These are phyloP conservation scores for Rusavskia elegans DNA, from an alignment of 495 filamentous ascomycete genomes.

Conservation along the genomic window DNA sequence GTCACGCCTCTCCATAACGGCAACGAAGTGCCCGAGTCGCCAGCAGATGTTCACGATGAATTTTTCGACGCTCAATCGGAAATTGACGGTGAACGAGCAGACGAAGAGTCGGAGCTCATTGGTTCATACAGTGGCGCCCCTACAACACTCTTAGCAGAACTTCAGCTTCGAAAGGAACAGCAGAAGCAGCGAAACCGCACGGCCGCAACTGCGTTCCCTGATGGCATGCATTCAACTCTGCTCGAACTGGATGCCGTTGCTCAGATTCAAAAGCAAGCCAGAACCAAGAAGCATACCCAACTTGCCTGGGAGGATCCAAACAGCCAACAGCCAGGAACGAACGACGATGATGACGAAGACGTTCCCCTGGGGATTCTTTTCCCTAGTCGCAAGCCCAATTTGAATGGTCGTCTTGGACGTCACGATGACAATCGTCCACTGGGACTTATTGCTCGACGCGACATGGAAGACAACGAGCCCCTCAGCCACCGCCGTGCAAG, in stretches of 20 bases:
- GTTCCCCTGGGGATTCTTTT: constrained; percentile 76
- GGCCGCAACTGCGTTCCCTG: constrained; percentile 45
- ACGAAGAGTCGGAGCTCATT: constrained; percentile 23
- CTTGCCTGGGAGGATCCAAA: constrained; percentile 78
- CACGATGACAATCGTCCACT: constrained; percentile 49
- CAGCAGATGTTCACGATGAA: constrained; percentile 1
- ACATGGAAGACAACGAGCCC: constrained; percentile 85
- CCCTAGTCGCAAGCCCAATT: constrained; percentile 38
- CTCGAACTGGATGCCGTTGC: constrained; percentile 83
- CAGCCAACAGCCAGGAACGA: constrained; percentile 16
- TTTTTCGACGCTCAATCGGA: constrained; percentile 14
- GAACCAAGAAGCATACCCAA: constrained; percentile 57
- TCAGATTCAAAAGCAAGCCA: constrained; percentile 62
- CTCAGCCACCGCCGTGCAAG: constrained; percentile 64
- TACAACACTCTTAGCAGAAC: constrained; percentile 80
- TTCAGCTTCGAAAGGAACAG: constrained; percentile 77
- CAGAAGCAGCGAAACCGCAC: constrained; percentile 61
- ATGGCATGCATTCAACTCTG: constrained; percentile 76
- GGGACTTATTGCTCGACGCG: constrained; percentile 69
- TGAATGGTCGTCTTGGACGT: constrained; percentile 23
- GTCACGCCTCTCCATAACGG: constrained; percentile 6
- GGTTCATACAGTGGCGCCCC: constrained; percentile 51
- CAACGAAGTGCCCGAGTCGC: constrained; percentile 4
- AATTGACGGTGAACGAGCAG: constrained; percentile 20
- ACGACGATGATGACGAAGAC: constrained; percentile 45